A percentile compares a stretch with the other conserved stretches of the same genome.
Conservation (phyloP, 116 monocot genomes). For the Dioscorea cayenensis region DNA sequence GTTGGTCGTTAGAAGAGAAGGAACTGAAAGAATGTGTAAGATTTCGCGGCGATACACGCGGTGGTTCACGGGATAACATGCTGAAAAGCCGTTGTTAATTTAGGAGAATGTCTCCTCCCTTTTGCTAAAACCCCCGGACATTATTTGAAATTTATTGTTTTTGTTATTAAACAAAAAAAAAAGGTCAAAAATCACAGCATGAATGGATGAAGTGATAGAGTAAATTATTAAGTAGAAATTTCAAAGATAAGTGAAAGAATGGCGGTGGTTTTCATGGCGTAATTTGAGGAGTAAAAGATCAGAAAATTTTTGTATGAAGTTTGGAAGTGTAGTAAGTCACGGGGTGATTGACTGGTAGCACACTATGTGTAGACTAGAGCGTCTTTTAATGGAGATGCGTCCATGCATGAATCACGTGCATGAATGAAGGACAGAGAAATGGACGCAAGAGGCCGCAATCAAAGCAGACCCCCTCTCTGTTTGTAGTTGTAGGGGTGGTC, state of each 20-base stretch:
- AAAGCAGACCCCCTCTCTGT: too few species aligned
- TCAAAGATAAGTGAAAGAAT: neutral
- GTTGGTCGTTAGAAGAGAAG: too few species aligned
- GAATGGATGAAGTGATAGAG: neutral
- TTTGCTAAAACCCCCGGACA: neutral
- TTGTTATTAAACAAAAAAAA: neutral
- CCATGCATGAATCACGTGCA: too few species aligned
- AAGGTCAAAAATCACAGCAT: neutral
- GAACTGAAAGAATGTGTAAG: neutral
- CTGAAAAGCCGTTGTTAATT: slow-evolving; percentile 9
- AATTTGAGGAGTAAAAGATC: neutral
- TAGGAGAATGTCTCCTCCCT: neutral
- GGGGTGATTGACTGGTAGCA: neutral
- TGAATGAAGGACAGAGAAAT: too few species aligned
- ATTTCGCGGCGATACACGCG: neutral
- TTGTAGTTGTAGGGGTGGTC: too few species aligned
- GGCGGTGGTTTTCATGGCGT: neutral
- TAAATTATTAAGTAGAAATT: too few species aligned
- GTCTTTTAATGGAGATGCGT: too few species aligned
- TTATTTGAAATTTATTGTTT: neutral
- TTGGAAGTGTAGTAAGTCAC: slow-evolving; percentile 3
- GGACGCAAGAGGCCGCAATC: too few species aligned
- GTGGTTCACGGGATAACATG: slow-evolving; percentile 18
- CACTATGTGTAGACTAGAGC: neutral
- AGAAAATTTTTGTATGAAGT: neutral